Percentiles rank a stretch among this genome's conserved stretches.
phyloP scores from a whole-genome alignment of 2,329 filamentous ascomycete species.

The Colletotrichum sp. region DNA sequence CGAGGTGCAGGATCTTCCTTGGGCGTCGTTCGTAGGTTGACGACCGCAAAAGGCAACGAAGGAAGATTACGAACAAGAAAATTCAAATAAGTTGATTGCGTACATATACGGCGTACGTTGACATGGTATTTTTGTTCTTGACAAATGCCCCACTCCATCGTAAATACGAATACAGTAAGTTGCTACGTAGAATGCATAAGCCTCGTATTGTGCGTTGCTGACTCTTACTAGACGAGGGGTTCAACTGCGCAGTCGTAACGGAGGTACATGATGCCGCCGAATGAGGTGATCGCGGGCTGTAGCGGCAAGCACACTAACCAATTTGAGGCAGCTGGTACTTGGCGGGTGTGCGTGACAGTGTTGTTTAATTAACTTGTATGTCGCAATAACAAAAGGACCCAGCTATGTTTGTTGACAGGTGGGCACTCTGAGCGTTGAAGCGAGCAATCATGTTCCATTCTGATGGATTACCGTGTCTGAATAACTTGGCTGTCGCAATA shows the following conservation, averaged over 20 bases:
- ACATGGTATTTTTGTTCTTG: background rate
- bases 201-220: background rate
- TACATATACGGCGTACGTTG: background rate
- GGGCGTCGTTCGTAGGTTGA: background rate
- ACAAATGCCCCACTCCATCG: background rate
- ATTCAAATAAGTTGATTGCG: background rate
- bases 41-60: background rate
- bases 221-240: background rate
- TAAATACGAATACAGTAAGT: background rate
- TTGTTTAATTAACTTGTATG: background rate
- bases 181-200: background rate
- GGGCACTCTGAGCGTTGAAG: background rate
- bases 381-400: background rate
- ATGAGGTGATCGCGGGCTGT: background rate
- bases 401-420: background rate
- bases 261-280: background rate
- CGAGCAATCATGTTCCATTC: background rate
- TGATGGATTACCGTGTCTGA: background rate
- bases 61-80: background rate
- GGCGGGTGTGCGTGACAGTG: background rate
- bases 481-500: background rate
- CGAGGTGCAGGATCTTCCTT: background rate
- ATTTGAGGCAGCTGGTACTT: background rate
- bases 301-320: background rate
- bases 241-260: background rate